Evolutionary conservation across 1,139 yeast species (phyloP), one percentile per base, ranked within the genome.

Genomic region (Diutina pseudorugosa): DNA sequence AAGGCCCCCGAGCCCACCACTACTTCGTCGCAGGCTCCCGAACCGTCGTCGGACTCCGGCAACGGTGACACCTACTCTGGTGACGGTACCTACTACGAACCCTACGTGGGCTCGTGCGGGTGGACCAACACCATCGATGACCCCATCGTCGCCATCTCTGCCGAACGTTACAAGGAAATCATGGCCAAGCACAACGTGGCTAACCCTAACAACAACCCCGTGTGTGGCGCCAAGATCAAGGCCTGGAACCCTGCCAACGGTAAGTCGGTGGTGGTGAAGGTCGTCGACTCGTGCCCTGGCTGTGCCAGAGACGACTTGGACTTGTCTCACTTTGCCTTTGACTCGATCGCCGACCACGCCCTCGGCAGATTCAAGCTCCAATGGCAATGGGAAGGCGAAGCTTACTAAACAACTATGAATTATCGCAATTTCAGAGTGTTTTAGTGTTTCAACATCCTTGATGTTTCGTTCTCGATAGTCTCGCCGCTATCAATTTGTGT

Each of bases 61-160:
- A 61, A 71, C n/a, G 94, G 87, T 62, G 85, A 96, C 19, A 70
- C 74, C 19, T 85, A 84, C 57, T 83, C 91, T 27, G 82, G 84
- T 56, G 76, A 78, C 53, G 91, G 97, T 96, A 82, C 87, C 53
- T 82, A 65, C 72, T 82, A 77, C 69, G 67, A 68, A 51, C 67
- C 80, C 30, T 85, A 82, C 21, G 65, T 80, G 55, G 87, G 86
- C 53, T 81, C 87, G 30, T 82, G 87, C 67, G 87, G 87, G 51
- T 55, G 59, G 54, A 65, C 70, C 56, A 74, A 65, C 67, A 52
- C 68, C 30, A 80, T 74, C 58, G 48, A 70, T 23, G 86, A 82
- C 60, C 65, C 65, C 58, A 73, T 82, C 58, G 75, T 70, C 36
- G 78, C 77, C 44, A 61, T 73, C 52, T 45, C 49, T 27, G 40